Conservation (phyloP, 2,329 filamentous ascomycete genomes). For the Teratosphaeria destructans region DNA sequence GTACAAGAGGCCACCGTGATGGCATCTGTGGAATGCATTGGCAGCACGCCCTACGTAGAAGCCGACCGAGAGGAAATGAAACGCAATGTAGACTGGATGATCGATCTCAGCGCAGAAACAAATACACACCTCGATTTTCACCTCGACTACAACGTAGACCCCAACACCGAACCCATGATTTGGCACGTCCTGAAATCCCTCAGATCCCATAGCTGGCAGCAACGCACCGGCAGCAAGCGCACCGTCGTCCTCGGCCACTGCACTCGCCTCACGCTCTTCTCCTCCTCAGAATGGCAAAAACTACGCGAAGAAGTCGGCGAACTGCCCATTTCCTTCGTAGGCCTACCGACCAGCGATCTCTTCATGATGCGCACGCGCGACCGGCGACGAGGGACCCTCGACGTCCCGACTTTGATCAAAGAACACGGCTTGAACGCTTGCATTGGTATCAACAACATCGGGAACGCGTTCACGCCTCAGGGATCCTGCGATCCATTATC, state of each 20-base stretch:
- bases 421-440: conserved; percentile 48
- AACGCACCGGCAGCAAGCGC: conserved; percentile 27
- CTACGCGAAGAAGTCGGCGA: conserved; percentile 40
- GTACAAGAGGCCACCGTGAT: conserved; percentile 36
- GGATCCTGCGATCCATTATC: conserved; percentile 56
- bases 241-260: conserved; percentile 58
- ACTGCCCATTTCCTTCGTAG: conserved; percentile 56
- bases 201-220: conserved; percentile 40
- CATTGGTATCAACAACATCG: conserved; percentile 61
- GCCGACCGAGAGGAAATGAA: conserved; percentile 36
- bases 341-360: conserved; percentile 59
- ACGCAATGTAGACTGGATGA: conserved; percentile 54
- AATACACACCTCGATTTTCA: conserved; percentile 58
- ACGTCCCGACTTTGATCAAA: conserved; percentile 50
- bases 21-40: conserved; percentile 47
- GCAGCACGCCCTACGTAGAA: conserved; percentile 63
- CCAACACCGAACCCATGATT: conserved; percentile 39
- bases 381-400: conserved; percentile 48
- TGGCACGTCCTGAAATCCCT: conserved; percentile 46
- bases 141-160: conserved; percentile 57
- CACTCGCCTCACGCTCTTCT: conserved; percentile 52
- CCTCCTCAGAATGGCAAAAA: conserved; percentile 37
- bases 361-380: conserved; percentile 54
- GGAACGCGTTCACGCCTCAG: conserved; percentile 64
- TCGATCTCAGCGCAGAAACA: conserved; percentile 42